A percentile compares a stretch with the other conserved stretches of the same genome.
These are phyloP conservation scores for Yamadazyma blattariae DNA, from an alignment of 1,139 yeast species.

Conservation along the genomic window DNA sequence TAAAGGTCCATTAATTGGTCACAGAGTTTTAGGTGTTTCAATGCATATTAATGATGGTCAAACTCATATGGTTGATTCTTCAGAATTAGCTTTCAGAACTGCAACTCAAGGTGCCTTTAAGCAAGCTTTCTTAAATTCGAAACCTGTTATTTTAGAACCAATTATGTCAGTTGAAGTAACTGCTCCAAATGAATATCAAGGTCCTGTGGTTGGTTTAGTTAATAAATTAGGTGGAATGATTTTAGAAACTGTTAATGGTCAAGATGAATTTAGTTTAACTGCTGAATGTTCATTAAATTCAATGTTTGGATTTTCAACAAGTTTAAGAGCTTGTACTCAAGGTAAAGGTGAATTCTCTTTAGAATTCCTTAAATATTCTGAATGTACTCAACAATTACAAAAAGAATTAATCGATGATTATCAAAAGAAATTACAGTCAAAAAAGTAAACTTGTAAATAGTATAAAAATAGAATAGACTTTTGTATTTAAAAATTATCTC, in stretches of 20 bases:
- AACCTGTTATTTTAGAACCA: slow-evolving; percentile 92
- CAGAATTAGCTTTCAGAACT: slow-evolving; percentile 90
- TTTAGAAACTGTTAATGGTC: slow-evolving; percentile 88
- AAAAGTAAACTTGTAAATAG: slow-evolving; percentile 16
- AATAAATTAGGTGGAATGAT: slow-evolving; percentile 93
- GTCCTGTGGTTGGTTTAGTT: slow-evolving; percentile 83
- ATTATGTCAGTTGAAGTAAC: slow-evolving; percentile 91
- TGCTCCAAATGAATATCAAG: slow-evolving; percentile 97
- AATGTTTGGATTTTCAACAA: slow-evolving; percentile 95
- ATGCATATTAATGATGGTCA: slow-evolving; percentile 98
- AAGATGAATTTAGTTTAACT: slow-evolving; percentile 88
- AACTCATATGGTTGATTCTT: slow-evolving; percentile 95
- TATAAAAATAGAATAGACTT: slow-evolving; percentile 1
- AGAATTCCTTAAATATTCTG: slow-evolving; percentile 91
- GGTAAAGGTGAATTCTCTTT: slow-evolving; percentile 98
- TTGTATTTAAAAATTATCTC: too few species aligned
- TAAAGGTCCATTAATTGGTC: slow-evolving; percentile 96
- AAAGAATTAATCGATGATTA: slow-evolving; percentile 84
- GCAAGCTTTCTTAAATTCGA: slow-evolving; percentile 80
- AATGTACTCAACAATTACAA: slow-evolving; percentile 88
- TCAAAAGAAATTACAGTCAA: slow-evolving; percentile 37
- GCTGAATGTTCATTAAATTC: slow-evolving; percentile 95
- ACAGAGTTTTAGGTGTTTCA: slow-evolving; percentile 84
- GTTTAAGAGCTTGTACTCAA: slow-evolving; percentile 94
- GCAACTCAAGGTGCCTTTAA: slow-evolving; percentile 92